phyloP scores from a whole-genome alignment of 768 basidiomycete genomes.

The Pholiota microspora region DNA sequence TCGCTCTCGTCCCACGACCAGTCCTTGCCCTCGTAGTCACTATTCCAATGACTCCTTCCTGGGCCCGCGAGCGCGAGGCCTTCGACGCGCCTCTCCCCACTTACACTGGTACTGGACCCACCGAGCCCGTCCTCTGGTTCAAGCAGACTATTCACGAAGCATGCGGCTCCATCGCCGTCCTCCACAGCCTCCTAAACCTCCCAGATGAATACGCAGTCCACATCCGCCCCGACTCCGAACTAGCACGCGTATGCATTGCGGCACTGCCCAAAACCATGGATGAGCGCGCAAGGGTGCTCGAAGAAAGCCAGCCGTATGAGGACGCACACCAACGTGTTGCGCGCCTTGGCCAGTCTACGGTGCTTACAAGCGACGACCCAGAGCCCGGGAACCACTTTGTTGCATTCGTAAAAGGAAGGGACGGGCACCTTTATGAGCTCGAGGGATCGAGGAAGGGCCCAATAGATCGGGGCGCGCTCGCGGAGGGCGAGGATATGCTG shows the following conservation, averaged over 20 bases:
- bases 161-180: constrained; percentile 11
- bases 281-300: constrained; percentile 9
- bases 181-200: constrained; percentile 9
- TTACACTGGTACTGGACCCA: constrained; percentile 1
- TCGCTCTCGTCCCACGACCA: constrained; percentile 12
- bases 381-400: constrained; percentile 12
- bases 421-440: constrained; percentile 13
- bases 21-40: constrained; percentile 10
- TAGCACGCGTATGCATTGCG: not conserved
- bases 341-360: constrained; percentile 9
- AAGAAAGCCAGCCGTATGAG: constrained; percentile 5
- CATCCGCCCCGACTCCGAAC: constrained; percentile 8
- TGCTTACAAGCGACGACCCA: not conserved
- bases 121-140: constrained; percentile 15
- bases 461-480: constrained; percentile 8
- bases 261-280: constrained; percentile 6
- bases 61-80: constrained; percentile 2
- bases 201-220: not conserved
- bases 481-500: constrained; percentile 9
- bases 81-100: constrained; percentile 3
- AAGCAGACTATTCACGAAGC: constrained; percentile 11
- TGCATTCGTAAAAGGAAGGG: constrained; percentile 10
- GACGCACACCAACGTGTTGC: constrained; percentile 9
- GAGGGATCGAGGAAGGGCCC: constrained; percentile 12
- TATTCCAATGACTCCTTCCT: constrained; percentile 11